Evolutionary conservation across 1,284 basidiomycete genomes (phyloP).

Genomic region (Leccinum pachyderme): DNA sequence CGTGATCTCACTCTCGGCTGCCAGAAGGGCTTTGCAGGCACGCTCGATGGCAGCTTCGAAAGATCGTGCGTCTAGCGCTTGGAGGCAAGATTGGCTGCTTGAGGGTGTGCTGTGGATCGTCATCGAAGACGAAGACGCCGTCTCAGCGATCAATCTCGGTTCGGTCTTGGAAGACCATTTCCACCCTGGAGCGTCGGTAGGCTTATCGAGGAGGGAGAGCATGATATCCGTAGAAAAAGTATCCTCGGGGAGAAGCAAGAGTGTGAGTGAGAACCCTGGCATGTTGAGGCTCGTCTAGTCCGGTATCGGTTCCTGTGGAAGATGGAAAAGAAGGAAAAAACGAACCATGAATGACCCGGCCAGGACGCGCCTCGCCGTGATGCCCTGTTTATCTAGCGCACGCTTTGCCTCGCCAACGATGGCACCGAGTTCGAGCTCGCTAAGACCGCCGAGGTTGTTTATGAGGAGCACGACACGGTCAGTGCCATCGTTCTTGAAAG

Average conservation of each 20-base stretch:
- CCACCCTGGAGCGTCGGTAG: slow-evolving; percentile 80
- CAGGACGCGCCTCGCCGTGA: slow-evolving; percentile 64
- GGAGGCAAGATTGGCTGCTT: slow-evolving; percentile 29
- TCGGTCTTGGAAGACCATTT: slow-evolving; percentile 57
- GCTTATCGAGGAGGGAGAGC: slow-evolving; percentile 77
- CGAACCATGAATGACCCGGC: slow-evolving; percentile 83
- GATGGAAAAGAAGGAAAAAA: slow-evolving; percentile 4
- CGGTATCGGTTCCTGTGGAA: slow-evolving; percentile 1
- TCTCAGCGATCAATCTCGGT: slow-evolving; percentile 33
- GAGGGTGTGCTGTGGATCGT: slow-evolving; percentile 14
- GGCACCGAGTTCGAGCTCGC: slow-evolving; percentile 80
- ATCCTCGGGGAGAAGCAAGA: slow-evolving; percentile 71
- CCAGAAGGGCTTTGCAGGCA: slow-evolving; percentile 70
- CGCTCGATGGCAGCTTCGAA: slow-evolving; percentile 61
- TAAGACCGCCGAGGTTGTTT: slow-evolving; percentile 84
- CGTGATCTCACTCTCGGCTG: slow-evolving; percentile 86
- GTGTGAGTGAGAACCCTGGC: slow-evolving; percentile 90
- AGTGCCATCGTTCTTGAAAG: slow-evolving; percentile 65
- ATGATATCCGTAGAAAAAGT: slow-evolving; percentile 48
- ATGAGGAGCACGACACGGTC: slow-evolving; percentile 70
- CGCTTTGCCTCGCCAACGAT: slow-evolving; percentile 63
- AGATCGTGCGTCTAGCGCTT: slow-evolving; percentile 41
- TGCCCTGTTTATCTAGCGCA: slow-evolving; percentile 53
- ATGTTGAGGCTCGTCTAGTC: slow-evolving; percentile 85
- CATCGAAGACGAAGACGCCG: slow-evolving; percentile 8